Base-by-base conservation (phyloP, 2,329 filamentous ascomycete genomes). In the Apiospora rasikravindrae region DNA sequence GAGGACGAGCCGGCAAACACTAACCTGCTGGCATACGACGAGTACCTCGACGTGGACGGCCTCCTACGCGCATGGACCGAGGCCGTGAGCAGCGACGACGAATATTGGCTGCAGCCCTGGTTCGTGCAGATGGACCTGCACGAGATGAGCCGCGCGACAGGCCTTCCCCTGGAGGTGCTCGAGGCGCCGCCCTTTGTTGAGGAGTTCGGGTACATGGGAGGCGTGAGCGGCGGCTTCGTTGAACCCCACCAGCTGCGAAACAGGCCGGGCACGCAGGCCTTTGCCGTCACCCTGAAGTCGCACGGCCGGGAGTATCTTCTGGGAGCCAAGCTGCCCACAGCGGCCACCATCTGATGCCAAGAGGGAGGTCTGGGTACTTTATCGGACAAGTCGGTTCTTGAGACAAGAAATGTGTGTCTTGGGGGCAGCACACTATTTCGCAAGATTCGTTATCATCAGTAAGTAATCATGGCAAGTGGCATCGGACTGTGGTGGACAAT, bases 1-100 rank as follows among this genome's bases (percentile, higher is more conserved):
- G 80, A 84, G 45, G 77, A 82, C 29, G 83, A 86, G 69, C 76
- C 75, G 0, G 73, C 82, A 0, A 81, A 82, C 0, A 83, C 78
- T 1, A 86, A 83, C 40, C 77, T 88, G 1, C 75, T 87, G 1
- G 86, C 85, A 0, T 87, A 85, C 71, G 82, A 86, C 67, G 81
- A 79, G 67, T 79, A 82, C 67, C 67, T 84, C 11, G 81, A 76
- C 0, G 70, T 84, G 0, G 74, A 72, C 0, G 78, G 86, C 47
- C 74, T 79, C 1, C 71, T 82, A 1, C 77, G 81, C 0, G 67
- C 76, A 0, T 87, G 84, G 82, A 77, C 77, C 2, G 78, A 73
- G 45, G 78, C 79, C 8, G 33, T 64, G 57, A n/a, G 26, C 14
- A 84, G 83, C 0, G 80, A 14, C 2, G 24, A 16, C 49, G 24